phyloP scores from a whole-genome alignment of 352 stramenopile species.

The Phytophthora foliorum region DNA sequence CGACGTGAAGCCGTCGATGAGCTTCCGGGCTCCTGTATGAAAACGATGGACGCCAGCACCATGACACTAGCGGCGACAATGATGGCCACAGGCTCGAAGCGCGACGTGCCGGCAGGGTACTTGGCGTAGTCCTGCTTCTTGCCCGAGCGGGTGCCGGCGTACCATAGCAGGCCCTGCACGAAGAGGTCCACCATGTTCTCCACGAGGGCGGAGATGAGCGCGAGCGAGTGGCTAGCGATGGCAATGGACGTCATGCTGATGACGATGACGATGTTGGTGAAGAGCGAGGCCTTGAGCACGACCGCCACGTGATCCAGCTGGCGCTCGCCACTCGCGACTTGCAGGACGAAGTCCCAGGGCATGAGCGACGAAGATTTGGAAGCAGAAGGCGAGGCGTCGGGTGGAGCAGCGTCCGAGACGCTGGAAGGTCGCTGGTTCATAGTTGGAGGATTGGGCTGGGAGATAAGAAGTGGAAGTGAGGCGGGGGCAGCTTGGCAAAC shows the following conservation, averaged over 20 bases:
- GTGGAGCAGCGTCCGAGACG: neutral
- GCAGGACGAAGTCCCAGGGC: constrained; percentile 18
- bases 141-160: constrained; percentile 82
- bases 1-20: constrained; percentile 55
- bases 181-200: constrained; percentile 95
- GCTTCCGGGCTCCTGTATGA: constrained; percentile 72
- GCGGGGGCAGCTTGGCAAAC: neutral
- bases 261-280: constrained; percentile 74
- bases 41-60: constrained; percentile 91
- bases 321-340: constrained; percentile 16
- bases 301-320: constrained; percentile 64
- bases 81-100: constrained; percentile 94
- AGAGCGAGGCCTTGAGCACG: constrained; percentile 63
- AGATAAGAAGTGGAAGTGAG: constrained; percentile 8
- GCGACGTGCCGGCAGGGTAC: constrained; percentile 92
- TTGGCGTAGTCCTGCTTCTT: constrained; percentile 87
- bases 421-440: constrained; percentile 18
- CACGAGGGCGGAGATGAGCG: constrained; percentile 91
- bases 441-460: neutral
- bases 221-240: constrained; percentile 86
- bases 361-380: neutral
- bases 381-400: neutral
- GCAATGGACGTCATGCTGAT: constrained; percentile 77
- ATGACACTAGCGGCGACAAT: constrained; percentile 94
- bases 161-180: constrained; percentile 90